Evolutionary conservation across 2,329 filamentous ascomycete species (phyloP), one percentile per base, ranked within the genome.

Genomic region (Pezicula radicicola): DNA sequence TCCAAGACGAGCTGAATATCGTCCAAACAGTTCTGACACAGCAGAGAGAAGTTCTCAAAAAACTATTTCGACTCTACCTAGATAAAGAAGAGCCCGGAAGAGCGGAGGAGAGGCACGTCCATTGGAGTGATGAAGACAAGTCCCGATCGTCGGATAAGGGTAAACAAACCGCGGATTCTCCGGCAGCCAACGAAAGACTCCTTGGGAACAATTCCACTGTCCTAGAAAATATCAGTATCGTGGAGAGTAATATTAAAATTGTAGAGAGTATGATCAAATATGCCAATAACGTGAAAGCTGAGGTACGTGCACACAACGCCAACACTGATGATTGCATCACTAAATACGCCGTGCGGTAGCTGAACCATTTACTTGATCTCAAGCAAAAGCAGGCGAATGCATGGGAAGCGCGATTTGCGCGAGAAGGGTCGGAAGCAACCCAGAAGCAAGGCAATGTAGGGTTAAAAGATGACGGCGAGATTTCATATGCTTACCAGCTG

Each of bases 351-450:
- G 6, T 28, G 19, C 16, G 5, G 2, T 5, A 57, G 55, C 40
- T 59, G 6, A 52, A 55, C 33, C 68, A 73, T 48, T 63, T 77
- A 3, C 61, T 76, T 2, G 67, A 65, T 1, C 59, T 76, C 30
- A 76, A 76, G 51, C 73, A 75, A 28, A 74, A 76, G 54, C 74
- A 76, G 52, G 72, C 73, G 0, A 69, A 70, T 37, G 69, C 75
- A 1, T 65, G 75, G 2, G 71, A 77, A 53, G 73, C 74, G 0
- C 70, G 68, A 63, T 68, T 71, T 15, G 64, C 73, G 0, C 62
- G 71, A 15, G 68, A 63, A 36, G 70, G 73, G 27, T 68, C 67
- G 0, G 67, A 72, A 36, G 46, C 46, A 27, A 55, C 50, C 10
- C 42, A 53, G 30, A 45, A 46, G 43, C 52, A 55, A 28, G 55